Base-by-base conservation (phyloP, 371 early-diverging fungal species). In the Mucor irregularis region DNA sequence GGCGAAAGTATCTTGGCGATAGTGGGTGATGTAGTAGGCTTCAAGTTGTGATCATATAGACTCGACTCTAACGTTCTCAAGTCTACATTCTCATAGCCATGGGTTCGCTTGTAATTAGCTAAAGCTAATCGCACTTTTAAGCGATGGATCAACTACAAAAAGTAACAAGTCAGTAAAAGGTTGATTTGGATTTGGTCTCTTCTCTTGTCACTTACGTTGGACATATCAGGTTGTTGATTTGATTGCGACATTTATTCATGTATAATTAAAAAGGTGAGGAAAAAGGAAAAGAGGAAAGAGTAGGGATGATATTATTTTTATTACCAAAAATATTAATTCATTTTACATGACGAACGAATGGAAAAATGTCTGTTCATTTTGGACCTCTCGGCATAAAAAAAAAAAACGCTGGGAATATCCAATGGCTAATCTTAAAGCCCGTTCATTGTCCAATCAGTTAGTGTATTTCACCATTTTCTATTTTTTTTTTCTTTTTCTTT, bases 81-180 rank as follows among this genome's bases (percentile, higher is more conserved):
- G n/a, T 64, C 61, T 5, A 56, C 37, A 9, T 52, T 57, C 46
- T 68, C 64, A 43, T 53, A 64, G n/a, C 68, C 64, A 43, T 61
- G 61, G 33, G 64, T 53, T 9, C 51, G 53, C 26, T 68, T 68
- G 33, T 54, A 68, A 48, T 60, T 68, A 22, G 68, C 68, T 21
- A 68, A 47, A 5, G 57, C 57, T 29, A 68, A 49, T n/a, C 64
- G 50, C 39, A 55, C 48, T 53, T 64, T 68, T 14, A 68, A 31
- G 26, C 68, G 56, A 29, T 57, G 37, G 9, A 61, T 52, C 29
- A 68, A 45, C 68, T 68, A 56, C 37, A 45, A 11, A 16, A 25
- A 21, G 22, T 2, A 0, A 25, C 16, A 9, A 42, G 43, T 11
- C 14, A n/a, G 14, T 5, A 44, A 14, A 44, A 13, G 6, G 17